Conservation (phyloP, 179 eudicot genomes). For the Camellia oleifera region DNA sequence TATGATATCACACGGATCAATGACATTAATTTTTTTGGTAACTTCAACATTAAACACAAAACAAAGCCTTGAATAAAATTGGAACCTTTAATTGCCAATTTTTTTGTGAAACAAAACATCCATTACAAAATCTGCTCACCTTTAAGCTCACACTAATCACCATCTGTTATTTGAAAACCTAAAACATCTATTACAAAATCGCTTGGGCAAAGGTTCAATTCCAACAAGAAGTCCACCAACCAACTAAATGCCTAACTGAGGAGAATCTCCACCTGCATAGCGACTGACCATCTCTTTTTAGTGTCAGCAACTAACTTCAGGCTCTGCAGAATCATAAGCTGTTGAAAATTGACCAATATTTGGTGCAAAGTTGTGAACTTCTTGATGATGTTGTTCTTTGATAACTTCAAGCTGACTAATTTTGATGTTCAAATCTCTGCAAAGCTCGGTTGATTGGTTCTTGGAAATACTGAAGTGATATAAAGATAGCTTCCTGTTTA, state of each 20-base stretch:
- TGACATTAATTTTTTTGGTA: too few relatives aligned
- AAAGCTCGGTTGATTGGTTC: slow-evolving; percentile 67
- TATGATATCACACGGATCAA: too few relatives aligned
- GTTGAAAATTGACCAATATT: not conserved
- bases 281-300: not conserved
- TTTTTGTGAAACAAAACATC: too few relatives aligned
- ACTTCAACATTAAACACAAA: too few relatives aligned
- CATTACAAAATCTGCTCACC: too few relatives aligned
- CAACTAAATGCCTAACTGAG: not conserved
- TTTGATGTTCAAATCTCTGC: slow-evolving; percentile 22
- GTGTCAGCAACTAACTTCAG: not conserved
- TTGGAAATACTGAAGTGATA: slow-evolving; percentile 93
- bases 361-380: not conserved
- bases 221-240: not conserved
- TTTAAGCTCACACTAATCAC: too few relatives aligned
- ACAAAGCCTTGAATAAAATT: too few relatives aligned
- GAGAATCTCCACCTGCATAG: not conserved
- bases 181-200: too few relatives aligned
- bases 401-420: not conserved
- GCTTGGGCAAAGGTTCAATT: not conserved
- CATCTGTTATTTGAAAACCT: too few relatives aligned
- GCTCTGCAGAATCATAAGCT: not conserved
- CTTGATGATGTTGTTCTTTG: not conserved
- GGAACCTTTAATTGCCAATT: too few relatives aligned
- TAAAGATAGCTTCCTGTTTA: slow-evolving; percentile 85